Evolutionary conservation across 352 stramenopile genomes (phyloP).

Genomic region (Plasmopara muralis): DNA sequence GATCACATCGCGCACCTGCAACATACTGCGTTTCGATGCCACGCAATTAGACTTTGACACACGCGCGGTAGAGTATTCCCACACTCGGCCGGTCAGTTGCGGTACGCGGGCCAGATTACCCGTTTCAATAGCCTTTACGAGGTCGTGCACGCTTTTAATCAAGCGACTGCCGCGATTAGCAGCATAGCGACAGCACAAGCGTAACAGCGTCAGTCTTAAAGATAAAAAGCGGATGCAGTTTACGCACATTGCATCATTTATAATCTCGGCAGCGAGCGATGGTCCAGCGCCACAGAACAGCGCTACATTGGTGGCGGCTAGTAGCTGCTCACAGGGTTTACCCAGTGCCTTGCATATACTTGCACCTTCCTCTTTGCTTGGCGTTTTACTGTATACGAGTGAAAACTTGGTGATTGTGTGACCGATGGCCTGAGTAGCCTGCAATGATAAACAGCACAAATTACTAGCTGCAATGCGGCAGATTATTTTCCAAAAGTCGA

Average conservation of each 20-base stretch:
- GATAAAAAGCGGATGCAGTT: neutral
- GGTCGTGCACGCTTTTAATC: slow-evolving; percentile 64
- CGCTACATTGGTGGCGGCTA: slow-evolving; percentile 66
- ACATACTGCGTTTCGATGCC: slow-evolving; percentile 78
- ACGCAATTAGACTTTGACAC: slow-evolving; percentile 85
- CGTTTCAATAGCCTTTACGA: slow-evolving; percentile 38
- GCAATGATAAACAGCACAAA: slow-evolving; percentile 2
- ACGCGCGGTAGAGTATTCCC: slow-evolving; percentile 61
- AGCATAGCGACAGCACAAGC: neutral
- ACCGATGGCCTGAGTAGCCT: slow-evolving; percentile 63
- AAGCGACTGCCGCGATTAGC: slow-evolving; percentile 36
- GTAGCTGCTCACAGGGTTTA: slow-evolving; percentile 73
- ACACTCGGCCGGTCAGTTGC: slow-evolving; percentile 75
- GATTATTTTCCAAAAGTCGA: neutral
- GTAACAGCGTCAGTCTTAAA: neutral
- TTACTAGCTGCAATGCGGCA: slow-evolving; percentile 2
- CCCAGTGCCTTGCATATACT: slow-evolving; percentile 76
- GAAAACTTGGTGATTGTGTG: slow-evolving; percentile 86
- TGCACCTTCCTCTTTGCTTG: slow-evolving; percentile 51
- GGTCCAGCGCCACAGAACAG: slow-evolving; percentile 72
- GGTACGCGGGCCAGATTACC: slow-evolving; percentile 50
- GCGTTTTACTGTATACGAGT: slow-evolving; percentile 76
- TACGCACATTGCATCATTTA: slow-evolving; percentile 57
- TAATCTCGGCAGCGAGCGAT: slow-evolving; percentile 70
- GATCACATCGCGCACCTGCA: slow-evolving; percentile 41